Evolutionary conservation across 148 eudicot genomes (phyloP), one percentile per base, ranked within the genome.

Genomic region (Rhododendron molle): DNA sequence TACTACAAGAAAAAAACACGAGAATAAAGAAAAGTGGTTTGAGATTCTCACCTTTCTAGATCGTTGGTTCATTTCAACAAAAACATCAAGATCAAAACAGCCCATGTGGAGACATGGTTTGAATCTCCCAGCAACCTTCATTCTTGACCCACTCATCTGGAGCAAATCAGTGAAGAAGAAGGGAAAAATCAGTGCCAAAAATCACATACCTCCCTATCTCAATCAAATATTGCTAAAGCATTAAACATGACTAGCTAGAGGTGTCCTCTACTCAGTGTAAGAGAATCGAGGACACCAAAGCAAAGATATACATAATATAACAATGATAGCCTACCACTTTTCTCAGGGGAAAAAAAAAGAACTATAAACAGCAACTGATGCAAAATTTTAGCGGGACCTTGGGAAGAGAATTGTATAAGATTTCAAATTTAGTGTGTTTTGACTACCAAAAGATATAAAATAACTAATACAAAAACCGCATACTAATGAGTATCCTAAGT

Each of bases 71-170:
- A 94, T 93, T 85, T 92, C 94, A 46, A 94, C 93, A 84, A 92
- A 92, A 78, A 94, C 91, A 65, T 94, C 92, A 77, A 94, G 97
- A 89, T 94, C 97, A 90, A 94, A 94, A 89, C 97, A 94, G 30
- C 94, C 95, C 94, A 94, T 93, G 81, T 94, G 97, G 23, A 84
- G 86, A 89, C 97, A 94, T 12, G 91, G 93, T 89, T 89, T 94
- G 88, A 94, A 94, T 83, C 97, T 89, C 83, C 93, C 94, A 89
- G 97, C 97, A 88, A 86, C 89, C 90, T 92, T 94, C 91, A 94
- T 94, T 90, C 97, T 94, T 49, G 93, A 93, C 76, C 97, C 97
- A 88, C 94, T 93, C 95, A 94, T 94, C 97, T 94, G 89, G 12
- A 54, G 32, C 71, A 86, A 23, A 85, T n/a, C 78, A 50, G 12